Evolutionary conservation across 371 early-diverging fungal genomes (phyloP).

Genomic region (Syncephalis plumigaleata): DNA sequence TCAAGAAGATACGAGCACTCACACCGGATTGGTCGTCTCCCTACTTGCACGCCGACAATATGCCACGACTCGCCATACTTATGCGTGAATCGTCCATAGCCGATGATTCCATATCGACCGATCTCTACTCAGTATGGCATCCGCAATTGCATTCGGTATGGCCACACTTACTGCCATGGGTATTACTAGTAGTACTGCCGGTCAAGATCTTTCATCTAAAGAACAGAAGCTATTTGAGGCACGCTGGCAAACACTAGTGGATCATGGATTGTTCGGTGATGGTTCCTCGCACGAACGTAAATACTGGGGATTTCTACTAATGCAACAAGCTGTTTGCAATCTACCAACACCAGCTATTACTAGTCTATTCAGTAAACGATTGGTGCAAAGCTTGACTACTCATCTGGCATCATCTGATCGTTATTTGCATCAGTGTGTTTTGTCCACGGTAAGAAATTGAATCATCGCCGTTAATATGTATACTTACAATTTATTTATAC

Average conservation of each 20-base stretch:
- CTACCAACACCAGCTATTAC: slow-evolving; percentile 44
- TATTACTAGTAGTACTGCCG: background rate
- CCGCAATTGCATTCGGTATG: background rate
- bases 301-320: slow-evolving; percentile 72
- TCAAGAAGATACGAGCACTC: no score
- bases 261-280: slow-evolving; percentile 49
- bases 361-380: slow-evolving; percentile 58
- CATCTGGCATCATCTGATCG: slow-evolving; percentile 53
- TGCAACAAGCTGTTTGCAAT: slow-evolving; percentile 44
- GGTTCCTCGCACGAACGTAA: slow-evolving; percentile 66
- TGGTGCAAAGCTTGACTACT: slow-evolving; percentile 68
- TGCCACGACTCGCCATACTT: background rate
- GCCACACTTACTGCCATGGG: background rate
- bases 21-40: no score
- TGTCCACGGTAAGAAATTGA: slow-evolving; percentile 34
- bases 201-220: background rate
- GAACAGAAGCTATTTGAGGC: slow-evolving; percentile 28
- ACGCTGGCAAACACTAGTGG: slow-evolving; percentile 69
- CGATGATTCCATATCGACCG: background rate
- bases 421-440: slow-evolving; percentile 59
- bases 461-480: slow-evolving; percentile 5
- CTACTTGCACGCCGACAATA: slow-evolving; percentile 15
- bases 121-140: background rate
- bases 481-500: slow-evolving; percentile 5
- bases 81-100: background rate